Evolutionary conservation across 768 basidiomycete species (phyloP).

Genomic region (Tricholoma matsutake): DNA sequence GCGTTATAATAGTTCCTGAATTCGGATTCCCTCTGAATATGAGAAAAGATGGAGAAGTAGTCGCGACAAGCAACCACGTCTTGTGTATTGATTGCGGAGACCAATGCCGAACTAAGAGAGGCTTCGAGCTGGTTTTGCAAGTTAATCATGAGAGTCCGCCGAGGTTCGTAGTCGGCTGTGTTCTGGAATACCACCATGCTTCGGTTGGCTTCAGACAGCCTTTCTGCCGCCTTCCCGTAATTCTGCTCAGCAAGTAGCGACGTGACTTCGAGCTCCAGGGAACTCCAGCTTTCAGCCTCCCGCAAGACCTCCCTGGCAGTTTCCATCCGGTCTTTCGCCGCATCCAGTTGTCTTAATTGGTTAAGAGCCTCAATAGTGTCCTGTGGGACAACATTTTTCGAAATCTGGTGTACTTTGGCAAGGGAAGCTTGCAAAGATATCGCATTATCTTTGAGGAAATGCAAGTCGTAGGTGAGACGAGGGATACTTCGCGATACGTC

Average conservation of each 20-base stretch:
- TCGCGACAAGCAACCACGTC: slow-evolving; percentile 72
- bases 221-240: slow-evolving; percentile 88
- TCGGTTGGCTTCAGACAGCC: slow-evolving; percentile 84
- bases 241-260: slow-evolving; percentile 74
- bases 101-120: slow-evolving; percentile 84
- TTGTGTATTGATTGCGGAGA: slow-evolving; percentile 77
- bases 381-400: slow-evolving; percentile 47
- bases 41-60: slow-evolving; percentile 84
- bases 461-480: slow-evolving; percentile 90
- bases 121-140: slow-evolving; percentile 97
- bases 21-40: slow-evolving; percentile 89
- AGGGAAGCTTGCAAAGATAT: slow-evolving; percentile 69
- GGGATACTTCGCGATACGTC: slow-evolving; percentile 92
- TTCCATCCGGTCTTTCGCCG: slow-evolving; percentile 84
- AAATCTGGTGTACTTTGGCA: slow-evolving; percentile 54
- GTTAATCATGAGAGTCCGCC: slow-evolving; percentile 82
- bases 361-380: slow-evolving; percentile 69
- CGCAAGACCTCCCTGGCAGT: slow-evolving; percentile 83
- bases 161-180: slow-evolving; percentile 85
- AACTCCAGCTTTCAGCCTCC: slow-evolving; percentile 97
- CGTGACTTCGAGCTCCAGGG: slow-evolving; percentile 89
- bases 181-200: slow-evolving; percentile 93
- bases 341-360: slow-evolving; percentile 77
- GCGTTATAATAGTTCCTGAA: slow-evolving; percentile 95
- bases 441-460: slow-evolving; percentile 95